Evolutionary conservation across 2,329 filamentous ascomycete genomes (phyloP).

Genomic region (Neofusicoccum laricinum): DNA sequence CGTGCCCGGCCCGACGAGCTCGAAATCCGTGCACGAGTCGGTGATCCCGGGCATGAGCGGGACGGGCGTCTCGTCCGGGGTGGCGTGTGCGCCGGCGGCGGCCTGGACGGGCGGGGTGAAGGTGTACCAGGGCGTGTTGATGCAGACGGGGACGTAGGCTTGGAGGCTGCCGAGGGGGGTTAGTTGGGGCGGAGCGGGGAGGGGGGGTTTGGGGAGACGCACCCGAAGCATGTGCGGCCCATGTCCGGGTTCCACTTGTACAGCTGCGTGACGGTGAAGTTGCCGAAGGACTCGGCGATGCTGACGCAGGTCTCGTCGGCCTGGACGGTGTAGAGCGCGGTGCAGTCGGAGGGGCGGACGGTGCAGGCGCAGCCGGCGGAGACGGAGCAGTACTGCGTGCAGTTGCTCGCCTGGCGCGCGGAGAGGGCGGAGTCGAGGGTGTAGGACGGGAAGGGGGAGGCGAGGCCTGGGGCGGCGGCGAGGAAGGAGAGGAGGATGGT

Average conservation of each 20-base stretch:
- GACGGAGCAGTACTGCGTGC: slow-evolving; percentile 24
- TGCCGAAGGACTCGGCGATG: slow-evolving; percentile 30
- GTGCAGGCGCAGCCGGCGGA: slow-evolving; percentile 25
- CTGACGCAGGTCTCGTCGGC: slow-evolving; percentile 30
- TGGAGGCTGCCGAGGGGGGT: slow-evolving; percentile 24
- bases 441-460: slow-evolving; percentile 3
- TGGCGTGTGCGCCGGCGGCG: slow-evolving; percentile 19
- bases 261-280: slow-evolving; percentile 34
- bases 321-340: slow-evolving; percentile 27
- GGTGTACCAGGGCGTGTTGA: slow-evolving; percentile 24
- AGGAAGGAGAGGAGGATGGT: background rate
- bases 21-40: slow-evolving; percentile 27
- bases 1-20: slow-evolving; percentile 21
- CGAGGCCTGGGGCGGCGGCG: background rate
- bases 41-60: slow-evolving; percentile 31
- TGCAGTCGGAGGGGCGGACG: slow-evolving; percentile 25
- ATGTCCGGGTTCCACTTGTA: slow-evolving; percentile 34
- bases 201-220: background rate
- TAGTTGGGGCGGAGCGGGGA: background rate
- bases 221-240: background rate
- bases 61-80: slow-evolving; percentile 23
- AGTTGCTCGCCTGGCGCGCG: slow-evolving; percentile 1
- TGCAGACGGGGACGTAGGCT: slow-evolving; percentile 34
- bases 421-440: background rate
- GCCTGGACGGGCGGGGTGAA: slow-evolving; percentile 24